Conservation (phyloP, 768 basidiomycete genomes). For the Tylopilus sp. region DNA sequence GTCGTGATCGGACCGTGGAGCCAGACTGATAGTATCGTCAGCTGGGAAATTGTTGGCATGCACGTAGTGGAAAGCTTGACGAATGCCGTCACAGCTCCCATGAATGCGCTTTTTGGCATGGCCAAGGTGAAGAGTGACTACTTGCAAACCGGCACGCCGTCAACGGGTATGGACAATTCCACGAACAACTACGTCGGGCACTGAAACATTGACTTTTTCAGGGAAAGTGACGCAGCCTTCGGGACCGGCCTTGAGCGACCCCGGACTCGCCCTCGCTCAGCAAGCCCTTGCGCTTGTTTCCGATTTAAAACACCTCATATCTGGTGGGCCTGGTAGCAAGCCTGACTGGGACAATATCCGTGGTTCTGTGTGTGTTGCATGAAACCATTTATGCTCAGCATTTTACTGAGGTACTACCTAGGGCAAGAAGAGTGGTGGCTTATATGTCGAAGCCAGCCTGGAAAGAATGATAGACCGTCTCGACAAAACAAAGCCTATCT, state of each 20-base stretch:
- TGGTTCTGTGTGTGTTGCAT: slow-evolving; percentile 4
- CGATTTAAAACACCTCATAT: slow-evolving; percentile 7
- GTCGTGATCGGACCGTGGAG: not conserved
- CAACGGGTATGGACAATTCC: not conserved
- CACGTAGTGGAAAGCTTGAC: slow-evolving; percentile 14
- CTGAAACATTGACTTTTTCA: not conserved
- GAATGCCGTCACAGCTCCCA: slow-evolving; percentile 8
- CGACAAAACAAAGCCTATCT: slow-evolving; percentile 13
- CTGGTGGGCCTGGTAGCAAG: slow-evolving; percentile 10
- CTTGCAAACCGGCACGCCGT: slow-evolving; percentile 8
- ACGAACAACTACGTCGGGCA: not conserved
- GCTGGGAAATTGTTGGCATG: slow-evolving; percentile 15
- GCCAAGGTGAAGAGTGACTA: slow-evolving; percentile 9
- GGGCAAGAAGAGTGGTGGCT: slow-evolving; percentile 11
- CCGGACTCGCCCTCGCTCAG: slow-evolving; percentile 4
- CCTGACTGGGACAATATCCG: slow-evolving; percentile 17
- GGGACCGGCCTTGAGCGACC: slow-evolving; percentile 12
- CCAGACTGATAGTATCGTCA: not conserved
- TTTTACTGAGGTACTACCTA: not conserved
- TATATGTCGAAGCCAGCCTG: slow-evolving; percentile 16
- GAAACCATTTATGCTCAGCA: not conserved
- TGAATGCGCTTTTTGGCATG: slow-evolving; percentile 10
- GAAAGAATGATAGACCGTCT: slow-evolving; percentile 11
- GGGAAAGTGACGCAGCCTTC: slow-evolving; percentile 8
- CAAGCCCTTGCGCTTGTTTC: slow-evolving; percentile 9